A percentile compares a stretch with the other conserved stretches of the same genome.
Conservation (phyloP, 345 rosid species). For the Aquilaria yunnanensis region DNA sequence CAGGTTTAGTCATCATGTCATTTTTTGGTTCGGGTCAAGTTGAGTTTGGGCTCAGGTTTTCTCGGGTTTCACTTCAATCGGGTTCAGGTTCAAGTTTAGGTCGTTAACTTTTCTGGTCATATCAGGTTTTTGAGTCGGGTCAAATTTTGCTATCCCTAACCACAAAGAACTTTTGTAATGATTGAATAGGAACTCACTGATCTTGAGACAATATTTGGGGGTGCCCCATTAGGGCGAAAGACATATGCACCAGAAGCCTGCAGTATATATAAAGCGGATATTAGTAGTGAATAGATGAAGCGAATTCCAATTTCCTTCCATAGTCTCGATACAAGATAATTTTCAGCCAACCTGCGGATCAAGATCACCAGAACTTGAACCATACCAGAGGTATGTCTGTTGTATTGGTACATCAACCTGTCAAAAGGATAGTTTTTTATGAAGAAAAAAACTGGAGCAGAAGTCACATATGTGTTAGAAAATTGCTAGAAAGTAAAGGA, state of each 20-base stretch:
- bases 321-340: not conserved
- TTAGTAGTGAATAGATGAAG: not conserved
- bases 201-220: slow-evolving; percentile 35
- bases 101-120: no score
- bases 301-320: not conserved
- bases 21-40: no score
- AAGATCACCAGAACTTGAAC: slow-evolving; percentile 30
- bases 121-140: no score
- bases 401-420: slow-evolving; percentile 57
- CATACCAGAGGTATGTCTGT: slow-evolving; percentile 71
- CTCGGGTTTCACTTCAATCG: no score
- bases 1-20: no score
- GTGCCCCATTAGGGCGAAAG: slow-evolving; percentile 50
- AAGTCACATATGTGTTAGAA: not conserved
- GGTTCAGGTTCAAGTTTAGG: no score
- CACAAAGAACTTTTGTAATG: no score
- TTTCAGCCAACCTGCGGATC: slow-evolving; percentile 24
- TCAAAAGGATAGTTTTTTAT: slow-evolving; percentile 11
- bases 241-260: slow-evolving; percentile 72
- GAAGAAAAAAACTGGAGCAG: slow-evolving; percentile 1
- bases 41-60: no score
- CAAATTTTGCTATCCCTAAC: no score
- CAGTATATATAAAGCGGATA: not conserved
- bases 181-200: slow-evolving; percentile 23
- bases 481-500: not conserved